Conservation (phyloP, 202 grass and related monocot species). For the Saccharum hybrid region DNA sequence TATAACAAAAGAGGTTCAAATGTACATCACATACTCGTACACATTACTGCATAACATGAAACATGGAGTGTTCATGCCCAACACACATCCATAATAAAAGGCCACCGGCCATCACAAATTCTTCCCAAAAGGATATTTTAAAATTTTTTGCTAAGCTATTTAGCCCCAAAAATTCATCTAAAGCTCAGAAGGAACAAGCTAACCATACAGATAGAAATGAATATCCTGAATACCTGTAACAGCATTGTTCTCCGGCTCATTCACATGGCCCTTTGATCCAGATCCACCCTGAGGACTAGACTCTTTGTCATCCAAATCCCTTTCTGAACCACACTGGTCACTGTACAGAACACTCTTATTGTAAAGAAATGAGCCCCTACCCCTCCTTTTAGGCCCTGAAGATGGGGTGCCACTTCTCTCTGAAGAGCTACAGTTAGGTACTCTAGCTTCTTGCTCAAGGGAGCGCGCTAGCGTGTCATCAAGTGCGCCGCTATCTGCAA, state of each 20-base stretch:
- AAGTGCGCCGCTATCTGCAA: constrained; percentile 59
- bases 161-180: background rate
- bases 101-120: no score
- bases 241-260: constrained; percentile 37
- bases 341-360: constrained; percentile 83
- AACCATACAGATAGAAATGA: constrained; percentile 9
- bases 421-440: constrained; percentile 40
- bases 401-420: constrained; percentile 46
- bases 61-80: background rate
- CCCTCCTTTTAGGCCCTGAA: constrained; percentile 71
- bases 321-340: constrained; percentile 61
- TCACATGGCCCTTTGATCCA: constrained; percentile 25
- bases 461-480: constrained; percentile 45
- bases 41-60: no score
- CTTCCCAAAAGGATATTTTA: background rate
- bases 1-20: background rate
- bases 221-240: constrained; percentile 25
- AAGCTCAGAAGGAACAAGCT: constrained; percentile 18
- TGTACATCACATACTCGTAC: background rate
- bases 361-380: constrained; percentile 93
- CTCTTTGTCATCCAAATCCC: constrained; percentile 44
- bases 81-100: no score
- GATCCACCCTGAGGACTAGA: constrained; percentile 37
- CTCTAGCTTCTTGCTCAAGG: constrained; percentile 46
- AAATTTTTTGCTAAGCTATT: background rate